Conservation (phyloP, 371 early-diverging fungal species). For the Apophysomyces trapeziformis region DNA sequence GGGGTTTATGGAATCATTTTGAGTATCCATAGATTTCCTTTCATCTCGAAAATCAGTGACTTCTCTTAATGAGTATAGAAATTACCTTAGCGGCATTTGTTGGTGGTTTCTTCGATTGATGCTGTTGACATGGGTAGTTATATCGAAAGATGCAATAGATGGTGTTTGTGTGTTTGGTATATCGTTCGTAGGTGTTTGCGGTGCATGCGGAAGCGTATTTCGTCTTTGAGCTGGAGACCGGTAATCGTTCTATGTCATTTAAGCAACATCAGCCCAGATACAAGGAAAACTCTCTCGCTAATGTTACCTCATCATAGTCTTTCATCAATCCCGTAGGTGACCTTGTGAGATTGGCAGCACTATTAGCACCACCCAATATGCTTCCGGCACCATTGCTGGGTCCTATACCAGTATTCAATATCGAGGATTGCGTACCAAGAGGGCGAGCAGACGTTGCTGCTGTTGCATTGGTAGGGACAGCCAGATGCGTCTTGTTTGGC, state of each 20-base stretch:
- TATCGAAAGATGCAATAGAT: neutral
- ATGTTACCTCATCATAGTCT: neutral
- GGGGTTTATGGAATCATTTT: neutral
- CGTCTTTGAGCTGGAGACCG: neutral
- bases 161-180: constrained; percentile 1
- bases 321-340: neutral
- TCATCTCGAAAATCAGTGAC: neutral
- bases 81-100: neutral
- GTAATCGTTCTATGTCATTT: neutral
- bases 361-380: neutral
- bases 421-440: neutral
- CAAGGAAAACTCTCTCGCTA: neutral
- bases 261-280: neutral
- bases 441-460: neutral
- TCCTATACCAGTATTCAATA: neutral
- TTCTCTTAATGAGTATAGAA: neutral
- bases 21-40: constrained; percentile 3
- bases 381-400: neutral
- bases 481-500: constrained; percentile 27
- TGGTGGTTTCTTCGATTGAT: neutral
- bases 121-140: neutral
- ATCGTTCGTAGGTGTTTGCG: neutral
- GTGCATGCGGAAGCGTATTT: constrained; percentile 1
- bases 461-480: neutral
- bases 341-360: neutral